These are phyloP conservation scores for Harringtonia aguacate DNA, from an alignment of 2,329 filamentous ascomycete genomes.

Conservation along the genomic window DNA sequence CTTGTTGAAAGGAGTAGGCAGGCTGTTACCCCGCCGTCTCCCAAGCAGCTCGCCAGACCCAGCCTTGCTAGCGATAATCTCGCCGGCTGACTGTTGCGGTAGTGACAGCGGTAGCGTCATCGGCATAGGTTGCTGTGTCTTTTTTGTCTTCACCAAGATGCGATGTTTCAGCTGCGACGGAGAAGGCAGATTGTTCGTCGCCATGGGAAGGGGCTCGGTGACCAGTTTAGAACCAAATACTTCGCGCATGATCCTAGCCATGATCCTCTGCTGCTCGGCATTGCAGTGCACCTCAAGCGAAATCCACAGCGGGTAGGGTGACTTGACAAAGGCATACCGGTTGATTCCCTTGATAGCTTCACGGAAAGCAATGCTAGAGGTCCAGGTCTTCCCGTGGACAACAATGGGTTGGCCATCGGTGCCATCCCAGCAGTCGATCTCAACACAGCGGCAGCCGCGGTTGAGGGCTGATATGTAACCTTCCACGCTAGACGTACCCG, in stretches of 20 bases:
- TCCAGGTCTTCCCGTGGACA: conserved; percentile 82
- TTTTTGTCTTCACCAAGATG: conserved; percentile 92
- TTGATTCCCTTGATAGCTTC: conserved; percentile 91
- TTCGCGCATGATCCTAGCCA: conserved; percentile 83
- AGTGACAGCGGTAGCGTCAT: no score
- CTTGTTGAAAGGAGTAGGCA: conserved; percentile 66
- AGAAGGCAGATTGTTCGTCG: conserved; percentile 61
- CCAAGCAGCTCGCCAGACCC: conserved; percentile 18
- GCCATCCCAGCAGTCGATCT: conserved; percentile 98
- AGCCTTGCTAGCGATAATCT: conserved; percentile 12
- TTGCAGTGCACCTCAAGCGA: conserved; percentile 95
- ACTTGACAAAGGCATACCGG: conserved; percentile 84
- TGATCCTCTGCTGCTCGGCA: conserved; percentile 67
- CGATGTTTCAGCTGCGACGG: conserved; percentile 76
- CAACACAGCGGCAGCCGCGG: conserved; percentile 85
- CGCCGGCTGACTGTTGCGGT: conserved; percentile 9
- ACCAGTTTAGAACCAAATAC: conserved; percentile 75
- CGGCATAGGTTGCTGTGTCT: conserved; percentile 39
- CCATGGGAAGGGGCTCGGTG: conserved; percentile 60
- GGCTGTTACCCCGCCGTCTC: conserved; percentile 53
- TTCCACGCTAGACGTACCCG: conserved; percentile 83
- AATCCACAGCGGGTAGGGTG: conserved; percentile 83
- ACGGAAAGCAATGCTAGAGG: conserved; percentile 76
- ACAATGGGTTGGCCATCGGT: conserved; percentile 79
- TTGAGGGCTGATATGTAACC: conserved; percentile 85